These are phyloP conservation scores for Auricularia sp. DNA, from an alignment of 768 basidiomycete genomes.

Conservation along the genomic window DNA sequence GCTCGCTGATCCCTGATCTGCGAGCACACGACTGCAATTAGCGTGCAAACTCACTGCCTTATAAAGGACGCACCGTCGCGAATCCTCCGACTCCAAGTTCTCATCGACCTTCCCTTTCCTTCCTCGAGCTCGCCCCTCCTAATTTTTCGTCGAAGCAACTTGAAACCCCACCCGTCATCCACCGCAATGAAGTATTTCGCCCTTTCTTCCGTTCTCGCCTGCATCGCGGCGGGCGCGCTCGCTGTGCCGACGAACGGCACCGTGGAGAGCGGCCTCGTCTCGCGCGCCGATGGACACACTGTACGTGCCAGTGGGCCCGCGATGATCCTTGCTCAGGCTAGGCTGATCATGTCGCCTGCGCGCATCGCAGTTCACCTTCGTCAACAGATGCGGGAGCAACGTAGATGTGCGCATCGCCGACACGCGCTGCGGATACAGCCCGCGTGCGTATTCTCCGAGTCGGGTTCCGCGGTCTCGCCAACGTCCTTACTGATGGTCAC, in stretches of 20 bases:
- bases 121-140: not conserved
- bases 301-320: not conserved
- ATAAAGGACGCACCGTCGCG: too few species aligned
- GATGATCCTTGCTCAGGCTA: not conserved
- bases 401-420: slow-evolving; percentile 29
- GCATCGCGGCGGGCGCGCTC: not conserved
- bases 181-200: not conserved
- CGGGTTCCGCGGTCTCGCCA: too few species aligned
- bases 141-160: too few species aligned
- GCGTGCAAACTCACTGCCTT: too few species aligned
- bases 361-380: slow-evolving; percentile 19
- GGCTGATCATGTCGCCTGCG: not conserved
- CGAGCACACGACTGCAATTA: too few species aligned
- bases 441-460: slow-evolving; percentile 8
- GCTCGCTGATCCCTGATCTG: too few species aligned
- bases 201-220: not conserved
- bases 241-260: not conserved
- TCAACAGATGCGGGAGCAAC: slow-evolving; percentile 24
- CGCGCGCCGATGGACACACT: not conserved
- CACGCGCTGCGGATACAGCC: slow-evolving; percentile 32
- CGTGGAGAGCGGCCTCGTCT: not conserved
- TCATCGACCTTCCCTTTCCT: not conserved
- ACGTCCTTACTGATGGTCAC: not conserved
- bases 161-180: too few species aligned
- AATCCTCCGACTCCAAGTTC: too few species aligned